Evolutionary conservation across 2,329 filamentous ascomycete genomes (phyloP).

Genomic region (Colletotrichum gloeosporioides): DNA sequence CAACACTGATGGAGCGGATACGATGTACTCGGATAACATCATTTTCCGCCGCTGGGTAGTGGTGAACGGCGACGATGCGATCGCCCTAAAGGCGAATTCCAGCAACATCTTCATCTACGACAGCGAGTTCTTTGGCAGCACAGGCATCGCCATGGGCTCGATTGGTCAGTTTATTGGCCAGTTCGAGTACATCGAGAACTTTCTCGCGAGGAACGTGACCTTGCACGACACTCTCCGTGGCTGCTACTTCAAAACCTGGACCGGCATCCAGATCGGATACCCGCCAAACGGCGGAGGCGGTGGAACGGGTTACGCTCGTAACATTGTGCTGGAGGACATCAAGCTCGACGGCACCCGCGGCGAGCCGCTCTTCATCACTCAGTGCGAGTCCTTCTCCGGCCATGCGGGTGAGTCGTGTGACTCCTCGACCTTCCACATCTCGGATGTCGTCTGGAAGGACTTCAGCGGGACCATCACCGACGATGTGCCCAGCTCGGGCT

Average conservation of each 20-base stretch:
- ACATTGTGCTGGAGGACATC: constrained; percentile 37
- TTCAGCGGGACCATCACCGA: constrained; percentile 33
- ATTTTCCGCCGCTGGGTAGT: constrained; percentile 55
- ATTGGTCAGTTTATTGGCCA: constrained; percentile 58
- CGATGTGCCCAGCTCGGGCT: constrained; percentile 28
- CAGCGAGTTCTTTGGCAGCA: constrained; percentile 52
- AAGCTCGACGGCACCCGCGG: constrained; percentile 28
- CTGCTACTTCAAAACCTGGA: constrained; percentile 66
- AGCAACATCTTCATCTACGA: constrained; percentile 58
- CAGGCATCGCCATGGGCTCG: constrained; percentile 61
- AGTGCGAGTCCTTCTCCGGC: constrained; percentile 40
- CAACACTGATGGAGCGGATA: constrained; percentile 54
- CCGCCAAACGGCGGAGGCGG: constrained; percentile 65
- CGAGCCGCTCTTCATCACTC: constrained; percentile 37
- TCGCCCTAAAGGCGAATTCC: constrained; percentile 60
- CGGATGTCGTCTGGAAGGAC: constrained; percentile 29
- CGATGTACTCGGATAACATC: constrained; percentile 57
- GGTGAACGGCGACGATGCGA: constrained; percentile 57
- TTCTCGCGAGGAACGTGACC: constrained; percentile 52
- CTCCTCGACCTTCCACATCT: constrained; percentile 35
- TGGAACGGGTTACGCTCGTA: constrained; percentile 48
- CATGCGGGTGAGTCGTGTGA: constrained; percentile 38
- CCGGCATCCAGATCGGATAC: constrained; percentile 52
- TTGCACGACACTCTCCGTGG: constrained; percentile 51
- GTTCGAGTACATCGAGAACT: constrained; percentile 54